phyloP scores from a whole-genome alignment of 78 protist genomes.

The Mastigamoeba balamuthi region DNA sequence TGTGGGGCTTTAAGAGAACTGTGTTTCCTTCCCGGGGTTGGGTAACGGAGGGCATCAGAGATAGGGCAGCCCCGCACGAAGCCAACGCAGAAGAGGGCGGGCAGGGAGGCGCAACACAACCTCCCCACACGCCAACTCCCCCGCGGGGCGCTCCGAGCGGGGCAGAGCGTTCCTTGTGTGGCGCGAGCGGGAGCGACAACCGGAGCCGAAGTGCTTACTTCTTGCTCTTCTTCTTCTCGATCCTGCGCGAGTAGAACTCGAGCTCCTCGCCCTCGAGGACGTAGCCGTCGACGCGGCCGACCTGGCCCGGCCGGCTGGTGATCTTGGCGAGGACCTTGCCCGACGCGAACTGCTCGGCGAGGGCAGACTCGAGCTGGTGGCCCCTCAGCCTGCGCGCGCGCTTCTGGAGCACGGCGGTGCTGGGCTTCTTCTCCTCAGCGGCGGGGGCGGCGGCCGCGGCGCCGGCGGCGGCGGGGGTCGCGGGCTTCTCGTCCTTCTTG shows the following conservation, averaged over 20 bases:
- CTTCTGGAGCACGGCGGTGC: too few species aligned
- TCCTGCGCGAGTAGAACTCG: slow-evolving; percentile 90
- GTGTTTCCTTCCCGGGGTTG: too few species aligned
- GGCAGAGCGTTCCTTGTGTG: too few species aligned
- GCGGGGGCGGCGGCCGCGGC: slow-evolving; percentile 6
- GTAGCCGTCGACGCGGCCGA: slow-evolving; percentile 97
- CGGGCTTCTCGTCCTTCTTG: background rate
- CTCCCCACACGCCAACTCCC: too few species aligned
- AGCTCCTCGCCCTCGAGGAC: slow-evolving; percentile 99
- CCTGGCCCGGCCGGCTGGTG: slow-evolving; percentile 94
- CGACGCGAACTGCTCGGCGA: slow-evolving; percentile 79
- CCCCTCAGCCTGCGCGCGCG: background rate
- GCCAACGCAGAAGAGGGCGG: too few species aligned
- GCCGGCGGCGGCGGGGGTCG: background rate
- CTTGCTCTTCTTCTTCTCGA: slow-evolving; percentile 82
- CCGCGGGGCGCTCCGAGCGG: too few species aligned
- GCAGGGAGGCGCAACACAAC: too few species aligned
- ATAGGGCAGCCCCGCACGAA: too few species aligned
- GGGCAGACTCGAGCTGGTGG: slow-evolving; percentile 47
- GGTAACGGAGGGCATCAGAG: too few species aligned
- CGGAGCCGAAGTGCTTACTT: too few species aligned
- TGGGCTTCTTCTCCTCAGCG: slow-evolving; percentile 19
- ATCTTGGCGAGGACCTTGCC: slow-evolving; percentile 94
- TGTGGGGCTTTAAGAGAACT: too few species aligned
- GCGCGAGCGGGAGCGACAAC: too few species aligned